Evolutionary conservation across 805 yeast genomes (phyloP).

Genomic region (Isabelozyma gotoi): DNA sequence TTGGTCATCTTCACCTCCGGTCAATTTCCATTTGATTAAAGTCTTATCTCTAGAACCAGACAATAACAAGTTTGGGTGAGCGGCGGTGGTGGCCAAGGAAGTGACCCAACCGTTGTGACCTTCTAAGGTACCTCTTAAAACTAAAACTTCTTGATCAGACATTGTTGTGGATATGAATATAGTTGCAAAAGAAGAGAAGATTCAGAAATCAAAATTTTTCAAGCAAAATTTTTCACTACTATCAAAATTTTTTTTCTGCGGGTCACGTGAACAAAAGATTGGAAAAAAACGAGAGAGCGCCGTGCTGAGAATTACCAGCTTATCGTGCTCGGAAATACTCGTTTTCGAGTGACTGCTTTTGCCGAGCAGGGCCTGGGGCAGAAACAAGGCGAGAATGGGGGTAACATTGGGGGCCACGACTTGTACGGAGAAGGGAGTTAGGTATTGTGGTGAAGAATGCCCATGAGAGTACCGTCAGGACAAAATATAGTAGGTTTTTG

Average conservation of each 20-base stretch:
- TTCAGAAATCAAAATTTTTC: conserved; percentile 8
- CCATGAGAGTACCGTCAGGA: too few relatives aligned
- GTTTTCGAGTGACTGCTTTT: conserved; percentile 37
- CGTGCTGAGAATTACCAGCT: conserved; percentile 25
- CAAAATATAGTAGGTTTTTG: too few relatives aligned
- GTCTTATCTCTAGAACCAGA: conserved; percentile 99
- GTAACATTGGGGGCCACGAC: too few relatives aligned
- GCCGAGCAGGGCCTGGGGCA: conserved; percentile 10
- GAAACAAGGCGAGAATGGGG: background rate
- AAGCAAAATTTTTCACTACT: conserved; percentile 15
- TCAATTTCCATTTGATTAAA: conserved; percentile 95
- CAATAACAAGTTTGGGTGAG: conserved; percentile 96
- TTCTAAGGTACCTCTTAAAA: conserved; percentile 99
- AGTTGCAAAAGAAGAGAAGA: background rate
- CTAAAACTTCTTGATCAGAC: conserved; percentile 94
- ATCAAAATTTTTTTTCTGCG: background rate
- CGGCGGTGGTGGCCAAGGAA: conserved; percentile 95
- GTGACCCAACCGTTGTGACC: conserved; percentile 91
- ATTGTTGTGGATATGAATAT: conserved; percentile 32
- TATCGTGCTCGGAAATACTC: conserved; percentile 40
- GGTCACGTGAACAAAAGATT: conserved; percentile 4
- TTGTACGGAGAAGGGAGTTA: too few relatives aligned
- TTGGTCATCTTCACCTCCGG: conserved; percentile 87
- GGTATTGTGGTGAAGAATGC: too few relatives aligned
- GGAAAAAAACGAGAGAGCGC: background rate